Evolutionary conservation across 164 flowering plant genomes (phyloP).

Genomic region (Annona cherimola): DNA sequence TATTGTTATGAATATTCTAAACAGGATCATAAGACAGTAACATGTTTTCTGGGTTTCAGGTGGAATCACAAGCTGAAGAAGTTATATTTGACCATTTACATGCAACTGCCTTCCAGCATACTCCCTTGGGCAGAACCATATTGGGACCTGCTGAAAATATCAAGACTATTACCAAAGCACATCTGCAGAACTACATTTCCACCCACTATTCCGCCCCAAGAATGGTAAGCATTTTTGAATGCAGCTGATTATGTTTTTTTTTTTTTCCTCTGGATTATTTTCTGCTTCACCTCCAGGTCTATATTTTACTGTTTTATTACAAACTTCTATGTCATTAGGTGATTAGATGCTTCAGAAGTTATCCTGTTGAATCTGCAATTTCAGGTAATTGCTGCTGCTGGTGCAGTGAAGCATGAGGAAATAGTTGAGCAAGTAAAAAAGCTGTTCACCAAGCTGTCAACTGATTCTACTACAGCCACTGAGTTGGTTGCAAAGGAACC

Average conservation of each 20-base stretch:
- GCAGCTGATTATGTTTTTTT: background rate
- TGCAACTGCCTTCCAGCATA: constrained; percentile 95
- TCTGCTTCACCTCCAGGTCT: background rate
- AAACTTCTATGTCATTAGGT: background rate
- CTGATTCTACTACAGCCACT: constrained; percentile 70
- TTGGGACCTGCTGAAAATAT: constrained; percentile 91
- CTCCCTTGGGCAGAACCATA: constrained; percentile 94
- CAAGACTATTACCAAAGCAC: constrained; percentile 56
- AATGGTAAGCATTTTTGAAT: constrained; percentile 45
- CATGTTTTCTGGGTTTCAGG: constrained; percentile 34
- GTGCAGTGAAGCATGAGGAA: constrained; percentile 94
- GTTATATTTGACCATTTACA: constrained; percentile 97
- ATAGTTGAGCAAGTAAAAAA: constrained; percentile 81
- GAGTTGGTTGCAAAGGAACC: constrained; percentile 76
- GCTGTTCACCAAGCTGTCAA: constrained; percentile 74
- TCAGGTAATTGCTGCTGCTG: constrained; percentile 90
- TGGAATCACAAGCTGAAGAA: constrained; percentile 86
- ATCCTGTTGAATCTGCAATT: background rate
- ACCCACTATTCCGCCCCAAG: constrained; percentile 91
- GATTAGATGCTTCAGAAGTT: background rate
- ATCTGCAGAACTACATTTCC: constrained; percentile 70
- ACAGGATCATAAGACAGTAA: background rate
- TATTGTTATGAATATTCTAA: background rate
- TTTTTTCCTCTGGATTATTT: background rate
- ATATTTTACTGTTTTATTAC: background rate